These are phyloP conservation scores for Favolaschia claudopus DNA, from an alignment of 768 basidiomycete genomes.

Conservation along the genomic window DNA sequence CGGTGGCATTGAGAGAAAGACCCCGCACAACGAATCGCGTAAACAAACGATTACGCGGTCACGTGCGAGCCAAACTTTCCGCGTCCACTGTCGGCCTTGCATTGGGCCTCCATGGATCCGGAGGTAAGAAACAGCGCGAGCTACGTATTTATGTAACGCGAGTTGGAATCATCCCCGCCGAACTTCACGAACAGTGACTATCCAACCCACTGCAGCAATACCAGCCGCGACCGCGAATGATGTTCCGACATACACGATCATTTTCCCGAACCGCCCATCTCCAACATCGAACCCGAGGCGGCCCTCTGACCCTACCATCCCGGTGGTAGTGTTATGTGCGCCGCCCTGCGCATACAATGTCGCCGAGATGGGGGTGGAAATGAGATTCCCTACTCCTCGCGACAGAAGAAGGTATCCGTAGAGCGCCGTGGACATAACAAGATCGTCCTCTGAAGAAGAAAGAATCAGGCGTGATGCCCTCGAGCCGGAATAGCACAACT, in stretches of 20 bases:
- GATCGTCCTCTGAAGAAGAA: slow-evolving; percentile 34
- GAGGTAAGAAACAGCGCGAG: too few relatives aligned
- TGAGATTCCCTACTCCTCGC: slow-evolving; percentile 38
- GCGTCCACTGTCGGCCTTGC: too few relatives aligned
- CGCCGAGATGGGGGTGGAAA: slow-evolving; percentile 35
- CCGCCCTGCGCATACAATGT: neutral
- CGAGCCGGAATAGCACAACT: too few relatives aligned
- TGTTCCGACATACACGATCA: slow-evolving; percentile 38
- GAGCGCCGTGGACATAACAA: slow-evolving; percentile 28
- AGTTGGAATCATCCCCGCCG: too few relatives aligned
- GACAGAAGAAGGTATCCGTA: slow-evolving; percentile 33
- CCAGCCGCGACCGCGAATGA: slow-evolving; percentile 40
- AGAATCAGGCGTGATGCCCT: neutral
- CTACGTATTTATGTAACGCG: too few relatives aligned
- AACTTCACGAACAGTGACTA: slow-evolving; percentile 5
- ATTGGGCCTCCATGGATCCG: too few relatives aligned
- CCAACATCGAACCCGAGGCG: slow-evolving; percentile 35
- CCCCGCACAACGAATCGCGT: too few relatives aligned
- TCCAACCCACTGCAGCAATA: slow-evolving; percentile 34
- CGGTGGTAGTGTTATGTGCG: too few relatives aligned
- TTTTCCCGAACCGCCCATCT: slow-evolving; percentile 30
- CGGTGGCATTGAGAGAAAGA: slow-evolving; percentile 48
- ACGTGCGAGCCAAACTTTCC: too few relatives aligned
- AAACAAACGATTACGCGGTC: too few relatives aligned
- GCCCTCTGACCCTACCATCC: too few relatives aligned